phyloP scores from a whole-genome alignment of 179 eudicot genomes.

The Heliamphora ciliata region DNA sequence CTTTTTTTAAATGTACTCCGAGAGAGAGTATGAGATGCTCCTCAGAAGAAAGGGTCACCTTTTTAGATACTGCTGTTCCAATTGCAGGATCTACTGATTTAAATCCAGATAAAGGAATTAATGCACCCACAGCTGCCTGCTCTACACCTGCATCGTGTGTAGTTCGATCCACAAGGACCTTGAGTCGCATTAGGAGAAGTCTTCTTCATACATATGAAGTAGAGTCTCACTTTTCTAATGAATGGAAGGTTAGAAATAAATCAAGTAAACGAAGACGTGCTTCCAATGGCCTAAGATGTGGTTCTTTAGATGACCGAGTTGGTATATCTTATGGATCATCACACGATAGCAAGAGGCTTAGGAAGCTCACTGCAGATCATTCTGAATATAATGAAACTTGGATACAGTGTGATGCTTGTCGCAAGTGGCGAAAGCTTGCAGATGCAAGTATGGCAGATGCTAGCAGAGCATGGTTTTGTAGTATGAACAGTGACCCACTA shows the following conservation, averaged over 20 bases:
- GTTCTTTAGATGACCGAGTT: conserved; percentile 17
- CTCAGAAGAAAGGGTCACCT: conserved; percentile 24
- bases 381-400: conserved; percentile 51
- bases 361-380: conserved; percentile 24
- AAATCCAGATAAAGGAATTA: conserved; percentile 25
- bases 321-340: conserved; percentile 23
- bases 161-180: conserved; percentile 33
- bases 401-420: conserved; percentile 91
- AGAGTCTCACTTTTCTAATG: conserved; percentile 24
- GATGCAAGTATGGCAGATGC: conserved; percentile 38
- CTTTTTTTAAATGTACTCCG: conserved; percentile 42
- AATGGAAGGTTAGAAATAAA: conserved; percentile 18
- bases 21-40: conserved; percentile 18
- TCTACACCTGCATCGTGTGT: conserved; percentile 26
- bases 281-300: conserved; percentile 20
- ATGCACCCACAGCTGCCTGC: conserved; percentile 22
- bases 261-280: conserved; percentile 40
- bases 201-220: conserved; percentile 45
- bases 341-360: conserved; percentile 32
- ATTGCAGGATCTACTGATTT: conserved; percentile 25
- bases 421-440: conserved; percentile 75
- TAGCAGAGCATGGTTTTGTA: conserved; percentile 78
- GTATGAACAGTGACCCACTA: conserved; percentile 70
- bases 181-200: conserved; percentile 47
- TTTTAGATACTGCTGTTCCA: conserved; percentile 19